These are phyloP conservation scores for Boletus bicolor DNA, from an alignment of 768 basidiomycete genomes.

Conservation along the genomic window DNA sequence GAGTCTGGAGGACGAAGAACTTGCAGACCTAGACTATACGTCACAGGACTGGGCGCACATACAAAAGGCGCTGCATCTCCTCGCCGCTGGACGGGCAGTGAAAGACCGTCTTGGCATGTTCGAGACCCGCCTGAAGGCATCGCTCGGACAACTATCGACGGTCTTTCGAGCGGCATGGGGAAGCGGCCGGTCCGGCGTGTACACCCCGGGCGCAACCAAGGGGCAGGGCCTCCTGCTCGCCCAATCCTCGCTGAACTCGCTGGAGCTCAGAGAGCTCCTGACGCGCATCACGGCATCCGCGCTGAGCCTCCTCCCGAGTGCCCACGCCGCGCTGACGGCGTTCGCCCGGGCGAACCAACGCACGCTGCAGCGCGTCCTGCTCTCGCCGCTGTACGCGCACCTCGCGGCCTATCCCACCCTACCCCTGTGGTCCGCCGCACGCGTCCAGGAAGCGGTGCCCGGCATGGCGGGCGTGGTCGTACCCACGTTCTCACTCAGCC, in stretches of 20 bases:
- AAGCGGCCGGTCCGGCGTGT: slow-evolving; percentile 48
- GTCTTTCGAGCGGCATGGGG: slow-evolving; percentile 55
- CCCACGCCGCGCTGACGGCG: slow-evolving; percentile 52
- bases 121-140: slow-evolving; percentile 63
- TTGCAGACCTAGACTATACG: slow-evolving; percentile 83
- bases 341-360: slow-evolving; percentile 75
- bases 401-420: slow-evolving; percentile 68
- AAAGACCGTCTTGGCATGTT: slow-evolving; percentile 65
- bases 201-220: slow-evolving; percentile 54
- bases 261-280: slow-evolving; percentile 52
- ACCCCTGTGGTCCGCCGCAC: slow-evolving; percentile 59
- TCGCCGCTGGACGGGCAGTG: slow-evolving; percentile 75
- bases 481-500: slow-evolving; percentile 91
- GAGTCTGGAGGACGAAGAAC: slow-evolving; percentile 46
- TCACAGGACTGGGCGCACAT: slow-evolving; percentile 87
- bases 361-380: slow-evolving; percentile 76
- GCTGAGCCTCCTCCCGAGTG: slow-evolving; percentile 47
- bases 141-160: slow-evolving; percentile 56
- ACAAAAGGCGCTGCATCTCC: slow-evolving; percentile 75
- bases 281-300: slow-evolving; percentile 23
- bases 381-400: slow-evolving; percentile 75
- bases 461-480: slow-evolving; percentile 50
- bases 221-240: slow-evolving; percentile 74
- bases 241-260: slow-evolving; percentile 82
- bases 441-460: slow-evolving; percentile 16